Percentiles rank a stretch among this genome's conserved stretches.
Evolutionary conservation across 257 asterid species (phyloP).

Genomic region (Solanum chmielewskii): DNA sequence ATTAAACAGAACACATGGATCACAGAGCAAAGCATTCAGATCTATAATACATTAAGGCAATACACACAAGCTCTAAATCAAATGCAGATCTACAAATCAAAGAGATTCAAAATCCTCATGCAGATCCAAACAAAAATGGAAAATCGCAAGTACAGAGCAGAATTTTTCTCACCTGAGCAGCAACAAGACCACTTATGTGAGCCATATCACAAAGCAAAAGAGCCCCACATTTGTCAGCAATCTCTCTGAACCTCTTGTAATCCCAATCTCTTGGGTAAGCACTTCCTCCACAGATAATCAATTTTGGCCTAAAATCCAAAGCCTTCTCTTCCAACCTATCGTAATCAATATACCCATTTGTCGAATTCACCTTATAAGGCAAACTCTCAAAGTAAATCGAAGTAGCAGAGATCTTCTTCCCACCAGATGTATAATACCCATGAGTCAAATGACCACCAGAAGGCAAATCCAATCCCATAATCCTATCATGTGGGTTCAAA

Average conservation of each 20-base stretch:
- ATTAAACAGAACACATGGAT: neutral
- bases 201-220: conserved; percentile 93
- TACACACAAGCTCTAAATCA: neutral
- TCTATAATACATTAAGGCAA: neutral
- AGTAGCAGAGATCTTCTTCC: conserved; percentile 90
- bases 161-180: conserved; percentile 58
- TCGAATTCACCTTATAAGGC: conserved; percentile 82
- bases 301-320: conserved; percentile 74
- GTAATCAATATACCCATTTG: conserved; percentile 79
- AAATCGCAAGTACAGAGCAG: neutral
- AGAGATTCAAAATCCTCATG: neutral
- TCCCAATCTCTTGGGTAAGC: conserved; percentile 59
- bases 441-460: conserved; percentile 82
- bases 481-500: conserved; percentile 67
- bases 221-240: conserved; percentile 68
- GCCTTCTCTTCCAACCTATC: conserved; percentile 65
- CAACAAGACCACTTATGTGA: conserved; percentile 94
- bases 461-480: conserved; percentile 81
- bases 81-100: neutral
- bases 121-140: neutral
- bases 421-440: conserved; percentile 65
- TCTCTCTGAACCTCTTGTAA: conserved; percentile 35
- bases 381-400: conserved; percentile 82
- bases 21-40: neutral
- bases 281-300: conserved; percentile 92